These are phyloP conservation scores for Pythium graminicola DNA, from an alignment of 352 stramenopile species.

Conservation along the genomic window DNA sequence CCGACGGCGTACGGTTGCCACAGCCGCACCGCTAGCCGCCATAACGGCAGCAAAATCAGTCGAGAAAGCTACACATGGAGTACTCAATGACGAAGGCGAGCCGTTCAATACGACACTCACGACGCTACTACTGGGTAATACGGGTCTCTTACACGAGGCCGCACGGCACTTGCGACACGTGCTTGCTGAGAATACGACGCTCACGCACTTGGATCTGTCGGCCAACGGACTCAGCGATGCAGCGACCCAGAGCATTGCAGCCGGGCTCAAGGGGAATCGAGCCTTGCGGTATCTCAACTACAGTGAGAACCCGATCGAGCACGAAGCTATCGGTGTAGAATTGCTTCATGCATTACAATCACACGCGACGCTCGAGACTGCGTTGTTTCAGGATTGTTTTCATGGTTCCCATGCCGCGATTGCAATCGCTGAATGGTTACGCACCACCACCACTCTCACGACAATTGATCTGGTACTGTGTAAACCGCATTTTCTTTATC, in stretches of 20 bases:
- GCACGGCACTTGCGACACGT: constrained; percentile 38
- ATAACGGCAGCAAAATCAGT: neutral
- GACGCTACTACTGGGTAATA: constrained; percentile 51
- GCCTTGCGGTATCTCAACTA: constrained; percentile 47
- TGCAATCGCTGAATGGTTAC: constrained; percentile 29
- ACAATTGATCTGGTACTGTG: constrained; percentile 62
- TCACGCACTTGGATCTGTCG: constrained; percentile 47
- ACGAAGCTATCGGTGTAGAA: constrained; percentile 26
- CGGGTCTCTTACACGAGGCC: constrained; percentile 48
- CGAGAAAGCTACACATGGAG: neutral
- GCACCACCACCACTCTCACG: constrained; percentile 25
- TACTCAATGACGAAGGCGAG: constrained; percentile 14
- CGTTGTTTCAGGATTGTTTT: constrained; percentile 57
- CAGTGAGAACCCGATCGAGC: constrained; percentile 50
- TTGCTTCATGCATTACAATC: constrained; percentile 32
- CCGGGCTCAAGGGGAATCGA: constrained; percentile 38
- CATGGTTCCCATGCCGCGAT: constrained; percentile 23
- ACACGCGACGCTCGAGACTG: constrained; percentile 36
- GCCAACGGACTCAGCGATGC: constrained; percentile 20
- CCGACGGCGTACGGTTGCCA: constrained; percentile 20
- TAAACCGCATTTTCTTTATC: no score
- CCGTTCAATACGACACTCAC: constrained; percentile 54
- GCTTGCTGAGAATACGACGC: constrained; percentile 35
- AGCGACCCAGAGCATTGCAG: constrained; percentile 32
- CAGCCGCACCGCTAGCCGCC: constrained; percentile 17